A percentile compares a stretch with the other conserved stretches of the same genome.
Conservation (phyloP, 106 monocot genomes). For the Allium sativum region DNA sequence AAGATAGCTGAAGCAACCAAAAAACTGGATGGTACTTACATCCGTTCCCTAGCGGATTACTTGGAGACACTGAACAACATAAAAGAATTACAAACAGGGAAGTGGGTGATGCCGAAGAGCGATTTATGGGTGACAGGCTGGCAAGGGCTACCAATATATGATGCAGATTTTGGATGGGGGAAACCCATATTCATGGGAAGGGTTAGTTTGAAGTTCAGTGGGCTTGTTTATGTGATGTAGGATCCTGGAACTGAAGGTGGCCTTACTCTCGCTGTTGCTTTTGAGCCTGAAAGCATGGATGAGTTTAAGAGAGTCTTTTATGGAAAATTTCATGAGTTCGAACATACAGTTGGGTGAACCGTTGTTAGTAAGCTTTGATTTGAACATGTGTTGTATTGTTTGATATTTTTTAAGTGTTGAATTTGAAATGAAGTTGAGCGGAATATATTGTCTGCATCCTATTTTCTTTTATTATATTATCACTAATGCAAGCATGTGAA, state of each 20-base stretch:
- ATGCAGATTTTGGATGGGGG: conserved; percentile 53
- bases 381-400: no score
- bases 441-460: no score
- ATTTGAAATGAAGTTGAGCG: no score
- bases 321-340: no score
- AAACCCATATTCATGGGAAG: conserved; percentile 33
- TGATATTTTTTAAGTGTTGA: not conserved
- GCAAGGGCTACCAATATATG: conserved; percentile 31
- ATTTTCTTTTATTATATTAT: no score
- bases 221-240: conserved; percentile 19
- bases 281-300: conserved; percentile 24
- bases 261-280: conserved; percentile 12
- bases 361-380: not conserved
- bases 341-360: not conserved
- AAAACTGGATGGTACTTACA: conserved; percentile 19
- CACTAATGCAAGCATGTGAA: no score
- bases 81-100: conserved; percentile 9
- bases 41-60: conserved; percentile 39
- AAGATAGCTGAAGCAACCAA: conserved; percentile 11
- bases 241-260: conserved; percentile 2
- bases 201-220: conserved; percentile 15
- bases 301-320: conserved; percentile 23
- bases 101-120: conserved; percentile 7
- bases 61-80: conserved; percentile 15
- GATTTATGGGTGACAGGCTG: conserved; percentile 30